Percentiles rank a stretch among this genome's conserved stretches.
These are phyloP conservation scores for Cenchrus fungigraminus DNA, from an alignment of 176 grass and related monocot genomes.

Conservation along the genomic window DNA sequence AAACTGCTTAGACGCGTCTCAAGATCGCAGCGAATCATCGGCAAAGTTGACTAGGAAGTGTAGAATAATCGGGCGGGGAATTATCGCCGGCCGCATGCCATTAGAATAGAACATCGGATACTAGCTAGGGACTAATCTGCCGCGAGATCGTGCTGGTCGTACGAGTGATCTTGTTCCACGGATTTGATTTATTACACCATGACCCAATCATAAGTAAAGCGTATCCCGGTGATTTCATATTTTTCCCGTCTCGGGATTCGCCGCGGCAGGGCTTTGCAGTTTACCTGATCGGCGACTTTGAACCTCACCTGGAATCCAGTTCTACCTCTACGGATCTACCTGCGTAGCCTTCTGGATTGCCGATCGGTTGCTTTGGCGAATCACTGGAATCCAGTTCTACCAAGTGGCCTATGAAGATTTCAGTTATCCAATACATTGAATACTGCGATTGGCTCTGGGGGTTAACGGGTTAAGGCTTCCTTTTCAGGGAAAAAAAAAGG, in stretches of 20 bases:
- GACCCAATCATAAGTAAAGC: slow-evolving; percentile 7
- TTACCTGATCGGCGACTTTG: slow-evolving; percentile 28
- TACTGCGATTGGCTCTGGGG: no score
- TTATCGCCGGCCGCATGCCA: slow-evolving; percentile 41
- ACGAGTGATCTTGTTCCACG: slow-evolving; percentile 33
- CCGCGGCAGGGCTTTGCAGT: slow-evolving; percentile 1
- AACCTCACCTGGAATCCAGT: slow-evolving; percentile 1
- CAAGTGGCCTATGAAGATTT: no score
- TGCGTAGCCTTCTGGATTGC: slow-evolving; percentile 2
- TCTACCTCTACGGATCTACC: neutral
- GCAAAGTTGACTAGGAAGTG: slow-evolving; percentile 30
- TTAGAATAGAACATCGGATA: slow-evolving; percentile 38
- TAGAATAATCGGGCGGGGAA: slow-evolving; percentile 31
- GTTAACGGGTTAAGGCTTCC: no score
- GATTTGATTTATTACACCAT: slow-evolving; percentile 43
- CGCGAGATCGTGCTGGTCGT: slow-evolving; percentile 46
- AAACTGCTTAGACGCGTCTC: slow-evolving; percentile 9
- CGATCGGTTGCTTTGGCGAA: neutral
- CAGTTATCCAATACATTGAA: no score
- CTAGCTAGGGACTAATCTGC: slow-evolving; percentile 30
- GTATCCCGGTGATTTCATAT: slow-evolving; percentile 47
- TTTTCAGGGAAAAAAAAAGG: no score
- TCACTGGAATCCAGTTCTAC: neutral
- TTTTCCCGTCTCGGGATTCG: slow-evolving; percentile 25
- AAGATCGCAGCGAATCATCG: slow-evolving; percentile 39